phyloP scores from a whole-genome alignment of 2,329 filamentous ascomycete genomes.

The Nigrospora oryzae region DNA sequence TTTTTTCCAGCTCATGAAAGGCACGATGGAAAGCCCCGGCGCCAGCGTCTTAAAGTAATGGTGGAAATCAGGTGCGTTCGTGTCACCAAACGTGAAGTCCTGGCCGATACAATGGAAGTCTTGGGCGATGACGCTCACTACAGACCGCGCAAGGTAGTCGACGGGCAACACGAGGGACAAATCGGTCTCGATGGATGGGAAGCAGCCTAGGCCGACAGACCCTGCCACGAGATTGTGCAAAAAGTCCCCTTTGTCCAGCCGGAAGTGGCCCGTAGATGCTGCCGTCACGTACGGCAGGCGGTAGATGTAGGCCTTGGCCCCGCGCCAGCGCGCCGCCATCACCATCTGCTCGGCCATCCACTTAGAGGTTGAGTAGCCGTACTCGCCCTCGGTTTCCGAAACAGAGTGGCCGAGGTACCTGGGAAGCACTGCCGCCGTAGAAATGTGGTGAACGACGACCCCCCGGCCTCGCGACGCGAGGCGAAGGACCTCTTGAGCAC shows the following conservation, averaged over 20 bases:
- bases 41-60: conserved; percentile 15
- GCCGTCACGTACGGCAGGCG: conserved; percentile 18
- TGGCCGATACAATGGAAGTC: conserved; percentile 11
- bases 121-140: conserved; percentile 14
- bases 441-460: conserved; percentile 17
- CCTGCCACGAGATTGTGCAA: conserved; percentile 17
- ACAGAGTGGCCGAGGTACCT: conserved; percentile 14
- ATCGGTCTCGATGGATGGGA: conserved; percentile 14
- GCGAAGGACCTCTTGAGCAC: conserved; percentile 11
- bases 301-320: conserved; percentile 14
- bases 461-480: conserved; percentile 8
- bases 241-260: conserved; percentile 19
- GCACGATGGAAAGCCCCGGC: conserved; percentile 7
- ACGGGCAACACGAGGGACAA: conserved; percentile 16
- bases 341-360: conserved; percentile 16
- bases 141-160: conserved; percentile 17
- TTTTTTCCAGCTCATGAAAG: conserved; percentile 14
- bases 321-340: conserved; percentile 16
- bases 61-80: conserved; percentile 11
- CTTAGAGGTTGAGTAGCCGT: conserved; percentile 19
- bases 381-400: conserved; percentile 14
- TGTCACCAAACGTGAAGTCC: conserved; percentile 18
- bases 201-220: conserved; percentile 15
- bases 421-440: conserved; percentile 18
- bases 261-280: conserved; percentile 16